Base-by-base conservation (phyloP, 257 asterid species). In the Solanum boliviense region DNA sequence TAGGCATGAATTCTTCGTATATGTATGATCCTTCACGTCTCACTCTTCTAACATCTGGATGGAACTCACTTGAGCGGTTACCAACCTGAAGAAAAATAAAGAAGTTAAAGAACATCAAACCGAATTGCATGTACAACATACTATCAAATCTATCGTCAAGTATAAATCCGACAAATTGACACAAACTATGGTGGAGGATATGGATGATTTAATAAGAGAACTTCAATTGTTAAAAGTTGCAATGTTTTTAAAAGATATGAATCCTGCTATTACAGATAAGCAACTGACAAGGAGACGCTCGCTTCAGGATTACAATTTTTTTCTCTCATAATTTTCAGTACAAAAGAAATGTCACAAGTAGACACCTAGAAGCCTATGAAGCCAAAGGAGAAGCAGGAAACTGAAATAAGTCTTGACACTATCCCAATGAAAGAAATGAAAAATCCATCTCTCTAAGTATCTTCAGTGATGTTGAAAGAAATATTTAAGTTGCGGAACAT, bases 21-120 rank as follows among this genome's bases (percentile, higher is more conserved):
- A 97, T 96, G 89, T 97, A 97, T 74, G 99, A 97, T 86, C 99
- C 99, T 93, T 95, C 98, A 78, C 98, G 99, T 89, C 99, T 94
- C 89, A 97, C 99, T 91, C 95, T 94, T 93, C 99, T 92, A 81
- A 95, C 98, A 73, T 97, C 99, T 20, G 98, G 99, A 93, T 93
- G 98, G 91, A 97, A 97, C 90, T 97, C 99, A 91, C 99, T 97
- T 20, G 99, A 97, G 58, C 99, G 98, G 81, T 97, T 97, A 75
- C 99, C 99, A 88, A 95, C 98, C 99, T 97, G 93, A 90, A 86
- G 88, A 84, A 84, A 88, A 73, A 27, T 68, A 81, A 81, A 46
- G 38, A 44, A 46, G 38, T 81, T 13, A 13, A n/a, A 78, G 15
- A 7, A 72, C 79, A 16, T 72, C 82, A 39, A 34, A 34, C 29